phyloP scores from a whole-genome alignment of 2,329 filamentous ascomycete genomes.

The Coniochaeta sp. region DNA sequence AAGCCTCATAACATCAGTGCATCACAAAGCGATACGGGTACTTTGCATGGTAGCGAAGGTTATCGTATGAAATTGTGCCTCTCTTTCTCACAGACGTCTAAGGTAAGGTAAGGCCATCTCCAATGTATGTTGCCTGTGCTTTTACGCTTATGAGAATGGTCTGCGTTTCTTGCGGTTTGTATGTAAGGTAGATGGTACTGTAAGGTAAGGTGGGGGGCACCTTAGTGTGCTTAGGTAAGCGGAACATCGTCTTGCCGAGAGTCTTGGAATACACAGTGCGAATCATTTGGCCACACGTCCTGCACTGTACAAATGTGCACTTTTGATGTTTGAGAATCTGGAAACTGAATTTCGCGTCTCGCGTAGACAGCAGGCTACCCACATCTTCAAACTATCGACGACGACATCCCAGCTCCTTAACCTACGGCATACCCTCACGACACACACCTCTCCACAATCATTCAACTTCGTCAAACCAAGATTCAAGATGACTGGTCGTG shows the following conservation, averaged over 20 bases:
- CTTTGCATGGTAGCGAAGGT: too few species aligned
- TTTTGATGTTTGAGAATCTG: neutral
- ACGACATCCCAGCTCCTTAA: neutral
- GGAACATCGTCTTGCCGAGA: neutral
- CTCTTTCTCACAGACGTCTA: too few species aligned
- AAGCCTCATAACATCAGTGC: too few species aligned
- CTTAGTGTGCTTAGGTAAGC: neutral
- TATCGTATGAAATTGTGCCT: too few species aligned
- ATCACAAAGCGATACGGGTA: too few species aligned
- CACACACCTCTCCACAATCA: neutral
- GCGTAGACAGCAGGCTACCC: neutral
- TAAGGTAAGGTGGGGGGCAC: too few species aligned
- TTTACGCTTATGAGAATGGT: too few species aligned
- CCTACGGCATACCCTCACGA: neutral
- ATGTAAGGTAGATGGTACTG: too few species aligned
- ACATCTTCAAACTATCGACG: neutral
- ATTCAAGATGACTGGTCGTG: constrained; percentile 48
- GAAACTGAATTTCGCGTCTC: neutral
- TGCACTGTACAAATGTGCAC: neutral
- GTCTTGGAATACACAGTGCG: too few species aligned
- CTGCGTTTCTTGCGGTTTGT: too few species aligned
- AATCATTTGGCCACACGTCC: neutral
- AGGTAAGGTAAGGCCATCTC: too few species aligned
- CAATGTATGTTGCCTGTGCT: too few species aligned
- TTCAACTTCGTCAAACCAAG: neutral